These are phyloP conservation scores for Boletus rubroflammeus DNA, from an alignment of 768 basidiomycete species.

Conservation along the genomic window DNA sequence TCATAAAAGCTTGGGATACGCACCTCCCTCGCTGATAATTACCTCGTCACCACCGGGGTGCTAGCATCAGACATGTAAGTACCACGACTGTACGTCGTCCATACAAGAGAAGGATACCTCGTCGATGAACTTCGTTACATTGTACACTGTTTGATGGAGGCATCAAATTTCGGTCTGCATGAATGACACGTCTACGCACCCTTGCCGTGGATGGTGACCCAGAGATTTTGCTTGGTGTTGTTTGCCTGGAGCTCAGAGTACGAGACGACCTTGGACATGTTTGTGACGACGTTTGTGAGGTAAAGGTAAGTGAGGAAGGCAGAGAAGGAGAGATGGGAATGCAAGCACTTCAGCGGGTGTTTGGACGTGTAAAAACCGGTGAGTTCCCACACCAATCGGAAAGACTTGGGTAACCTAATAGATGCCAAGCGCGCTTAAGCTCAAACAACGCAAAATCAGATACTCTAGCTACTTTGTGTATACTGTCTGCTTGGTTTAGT, in stretches of 20 bases:
- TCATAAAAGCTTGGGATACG: slow-evolving; percentile 34
- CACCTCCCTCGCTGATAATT: slow-evolving; percentile 86
- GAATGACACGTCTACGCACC: slow-evolving; percentile 41
- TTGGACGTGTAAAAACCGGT: slow-evolving; percentile 18
- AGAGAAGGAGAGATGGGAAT: slow-evolving; percentile 3
- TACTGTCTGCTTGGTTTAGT: slow-evolving; percentile 64
- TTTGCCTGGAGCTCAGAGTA: slow-evolving; percentile 77
- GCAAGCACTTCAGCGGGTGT: neutral
- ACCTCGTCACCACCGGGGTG: slow-evolving; percentile 99
- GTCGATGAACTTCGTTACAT: slow-evolving; percentile 91
- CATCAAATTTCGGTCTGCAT: neutral
- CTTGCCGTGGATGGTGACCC: slow-evolving; percentile 80
- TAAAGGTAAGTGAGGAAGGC: slow-evolving; percentile 14
- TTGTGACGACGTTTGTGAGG: slow-evolving; percentile 14
- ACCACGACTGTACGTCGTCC: neutral
- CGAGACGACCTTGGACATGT: slow-evolving; percentile 53
- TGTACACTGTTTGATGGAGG: slow-evolving; percentile 62
- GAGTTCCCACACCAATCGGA: slow-evolving; percentile 28
- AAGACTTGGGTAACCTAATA: neutral
- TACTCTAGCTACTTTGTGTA: neutral
- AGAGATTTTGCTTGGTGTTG: slow-evolving; percentile 71
- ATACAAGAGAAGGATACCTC: slow-evolving; percentile 53
- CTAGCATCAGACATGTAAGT: slow-evolving; percentile 36
- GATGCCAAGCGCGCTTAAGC: neutral
- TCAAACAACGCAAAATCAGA: neutral